A percentile compares a stretch with the other conserved stretches of the same genome.
These are phyloP conservation scores for Albophoma yamanashiensis DNA, from an alignment of 2,329 filamentous ascomycete genomes.

Conservation along the genomic window DNA sequence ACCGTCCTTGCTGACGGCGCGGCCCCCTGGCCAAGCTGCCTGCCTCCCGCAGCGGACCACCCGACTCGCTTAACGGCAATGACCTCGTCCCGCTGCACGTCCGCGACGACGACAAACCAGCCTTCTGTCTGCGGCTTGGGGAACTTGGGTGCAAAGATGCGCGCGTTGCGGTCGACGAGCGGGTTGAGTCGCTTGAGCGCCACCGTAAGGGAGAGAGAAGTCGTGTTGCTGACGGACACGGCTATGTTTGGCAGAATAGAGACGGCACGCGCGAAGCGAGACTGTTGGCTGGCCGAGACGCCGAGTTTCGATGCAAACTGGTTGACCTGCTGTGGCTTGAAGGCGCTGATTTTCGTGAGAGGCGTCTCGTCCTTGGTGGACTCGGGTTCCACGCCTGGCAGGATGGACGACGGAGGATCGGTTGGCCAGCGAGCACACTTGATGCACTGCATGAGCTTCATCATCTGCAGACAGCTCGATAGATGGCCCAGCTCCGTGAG, in stretches of 20 bases:
- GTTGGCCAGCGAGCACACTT: constrained; percentile 88
- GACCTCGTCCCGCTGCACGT: constrained; percentile 60
- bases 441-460: constrained; percentile 78
- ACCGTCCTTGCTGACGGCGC: constrained; percentile 42
- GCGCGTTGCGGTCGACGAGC: constrained; percentile 52
- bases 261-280: constrained; percentile 46
- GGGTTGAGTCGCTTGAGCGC: constrained; percentile 57
- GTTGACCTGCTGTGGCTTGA: constrained; percentile 22
- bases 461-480: constrained; percentile 70
- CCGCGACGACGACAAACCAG: constrained; percentile 75
- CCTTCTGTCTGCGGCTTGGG: constrained; percentile 93
- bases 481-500: constrained; percentile 80
- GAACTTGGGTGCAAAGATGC: constrained; percentile 80
- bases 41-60: constrained; percentile 40
- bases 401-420: constrained; percentile 66
- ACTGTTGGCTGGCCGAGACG: constrained; percentile 32
- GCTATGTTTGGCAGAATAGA: constrained; percentile 59
- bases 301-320: constrained; percentile 39
- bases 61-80: constrained; percentile 77
- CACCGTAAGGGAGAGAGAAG: constrained; percentile 52
- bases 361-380: constrained; percentile 28
- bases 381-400: constrained; percentile 56
- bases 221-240: constrained; percentile 50
- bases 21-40: constrained; percentile 26
- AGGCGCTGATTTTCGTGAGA: constrained; percentile 31